Percentiles rank a stretch among this genome's conserved stretches.
phyloP scores from a whole-genome alignment of 768 basidiomycete species.

The Fomitopsis serialis region DNA sequence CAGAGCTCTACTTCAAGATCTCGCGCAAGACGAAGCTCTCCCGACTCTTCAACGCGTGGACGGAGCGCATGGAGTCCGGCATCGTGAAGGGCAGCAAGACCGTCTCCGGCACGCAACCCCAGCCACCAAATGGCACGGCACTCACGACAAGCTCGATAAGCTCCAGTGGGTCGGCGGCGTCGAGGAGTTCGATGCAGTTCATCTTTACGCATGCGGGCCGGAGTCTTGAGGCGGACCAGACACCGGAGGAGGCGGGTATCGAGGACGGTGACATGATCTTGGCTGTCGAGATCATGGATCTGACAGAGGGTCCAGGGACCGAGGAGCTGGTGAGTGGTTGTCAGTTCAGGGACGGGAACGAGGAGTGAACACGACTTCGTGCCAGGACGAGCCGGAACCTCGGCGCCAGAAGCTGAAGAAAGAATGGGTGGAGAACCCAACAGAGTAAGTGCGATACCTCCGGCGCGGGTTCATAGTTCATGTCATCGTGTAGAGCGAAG shows the following conservation, averaged over 20 bases:
- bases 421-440: slow-evolving; percentile 72
- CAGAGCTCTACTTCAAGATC: slow-evolving; percentile 90
- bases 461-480: not conserved
- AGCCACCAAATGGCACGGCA: slow-evolving; percentile 42
- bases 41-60: slow-evolving; percentile 83
- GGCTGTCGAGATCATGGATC: slow-evolving; percentile 87
- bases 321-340: slow-evolving; percentile 50
- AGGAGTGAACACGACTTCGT: slow-evolving; percentile 1
- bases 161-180: slow-evolving; percentile 26
- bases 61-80: slow-evolving; percentile 71
- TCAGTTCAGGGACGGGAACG: not conserved
- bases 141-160: slow-evolving; percentile 34
- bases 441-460: slow-evolving; percentile 47
- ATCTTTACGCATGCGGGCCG: slow-evolving; percentile 82
- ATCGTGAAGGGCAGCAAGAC: not conserved
- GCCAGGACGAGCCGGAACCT: slow-evolving; percentile 60
- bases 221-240: slow-evolving; percentile 73
- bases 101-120: slow-evolving; percentile 33
- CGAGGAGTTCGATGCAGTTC: slow-evolving; percentile 55
- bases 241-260: slow-evolving; percentile 82
- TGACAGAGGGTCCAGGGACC: slow-evolving; percentile 62
- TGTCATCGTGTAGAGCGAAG: slow-evolving; percentile 45
- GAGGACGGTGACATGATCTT: slow-evolving; percentile 87
- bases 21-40: slow-evolving; percentile 85
- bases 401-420: slow-evolving; percentile 70